Evolutionary conservation across 2,329 filamentous ascomycete genomes (phyloP).

Genomic region (Elsinoe fawcettii): DNA sequence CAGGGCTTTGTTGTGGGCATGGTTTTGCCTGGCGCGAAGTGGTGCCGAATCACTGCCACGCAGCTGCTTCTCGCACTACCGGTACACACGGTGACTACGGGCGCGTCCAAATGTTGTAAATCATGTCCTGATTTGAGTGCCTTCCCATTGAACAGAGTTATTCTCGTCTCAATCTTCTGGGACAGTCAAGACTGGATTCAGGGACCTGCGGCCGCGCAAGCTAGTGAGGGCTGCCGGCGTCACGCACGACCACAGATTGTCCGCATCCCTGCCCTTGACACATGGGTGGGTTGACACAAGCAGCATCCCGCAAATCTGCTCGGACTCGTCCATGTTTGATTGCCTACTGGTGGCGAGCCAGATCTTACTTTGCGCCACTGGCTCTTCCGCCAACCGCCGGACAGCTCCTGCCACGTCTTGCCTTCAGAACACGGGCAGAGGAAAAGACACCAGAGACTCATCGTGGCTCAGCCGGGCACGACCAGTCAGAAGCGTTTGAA

Average conservation of each 20-base stretch:
- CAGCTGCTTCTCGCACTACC: background rate
- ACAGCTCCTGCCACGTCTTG: constrained; percentile 5
- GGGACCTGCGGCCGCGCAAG: constrained; percentile 11
- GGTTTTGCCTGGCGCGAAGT: background rate
- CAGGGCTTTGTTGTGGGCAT: background rate
- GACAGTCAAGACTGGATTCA: constrained; percentile 8
- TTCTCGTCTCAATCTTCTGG: constrained; percentile 9
- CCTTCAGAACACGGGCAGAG: background rate
- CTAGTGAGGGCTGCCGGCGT: constrained; percentile 3
- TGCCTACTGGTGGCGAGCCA: background rate
- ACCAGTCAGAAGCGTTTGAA: constrained; percentile 3
- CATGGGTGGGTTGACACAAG: constrained; percentile 9
- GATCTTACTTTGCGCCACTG: constrained; percentile 10
- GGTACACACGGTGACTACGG: background rate
- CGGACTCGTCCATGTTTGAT: constrained; percentile 8
- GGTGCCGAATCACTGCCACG: constrained; percentile 6
- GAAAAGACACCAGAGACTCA: background rate
- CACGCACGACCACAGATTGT: background rate
- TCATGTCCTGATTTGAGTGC: background rate
- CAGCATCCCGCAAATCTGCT: constrained; percentile 11
- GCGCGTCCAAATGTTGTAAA: constrained; percentile 4
- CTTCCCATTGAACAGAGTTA: background rate
- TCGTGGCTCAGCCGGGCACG: constrained; percentile 5
- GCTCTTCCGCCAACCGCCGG: constrained; percentile 7
- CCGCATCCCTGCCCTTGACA: background rate